Base-by-base conservation (phyloP, 176 grass and related monocot genomes). In the Lolium rigidum region DNA sequence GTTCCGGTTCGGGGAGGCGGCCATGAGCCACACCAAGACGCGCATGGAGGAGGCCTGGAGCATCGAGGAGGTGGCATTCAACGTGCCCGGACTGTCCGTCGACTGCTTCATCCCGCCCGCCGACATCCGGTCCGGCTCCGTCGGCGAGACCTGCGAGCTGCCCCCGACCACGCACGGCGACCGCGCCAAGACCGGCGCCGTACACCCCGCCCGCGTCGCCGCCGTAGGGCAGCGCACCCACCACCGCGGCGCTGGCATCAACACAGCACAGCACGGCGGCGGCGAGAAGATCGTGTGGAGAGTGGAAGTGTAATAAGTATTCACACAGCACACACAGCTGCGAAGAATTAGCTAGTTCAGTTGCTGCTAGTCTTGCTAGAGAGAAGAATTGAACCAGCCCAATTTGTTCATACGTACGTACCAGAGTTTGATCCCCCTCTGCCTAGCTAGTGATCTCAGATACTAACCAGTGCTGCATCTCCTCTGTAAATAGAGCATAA, bases 61-160 rank as follows among this genome's bases (percentile, higher is more conserved):
- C 88, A 95, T 98, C 87, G 96, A 98, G 76, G 96, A 98, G 92
- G 93, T 98, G 57, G 96, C 92, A 2, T 98, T 95, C 88, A 98
- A 98, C 83, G 93, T 98, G 0, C 96, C 92, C 0, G 96, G 96
- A 0, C 82, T 98, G 9, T 98, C 96, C 16, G 60, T 89, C 7
- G 96, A 98, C 71, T 98, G 96, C 89, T 98, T 98, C 88, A 98
- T 98, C 49, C 95, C 96, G 68, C 96, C 93, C 1, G 96, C 96
- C 26, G 96, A 98, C 78, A 95, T 98, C 52, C 85, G 85, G 14
- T 92, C 87, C 7, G 88, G 89, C 24, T 88, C 92, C 78, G 69
- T 99, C 18, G 74, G 79, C 67, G 91, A 98, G 69, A 75, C 81
- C 59, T 95, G 89, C 81, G 89, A 94, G 71, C 93, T 92, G n/a